These are phyloP conservation scores for Colletotrichum paranaense DNA, from an alignment of 2,329 filamentous ascomycete species.

Conservation along the genomic window DNA sequence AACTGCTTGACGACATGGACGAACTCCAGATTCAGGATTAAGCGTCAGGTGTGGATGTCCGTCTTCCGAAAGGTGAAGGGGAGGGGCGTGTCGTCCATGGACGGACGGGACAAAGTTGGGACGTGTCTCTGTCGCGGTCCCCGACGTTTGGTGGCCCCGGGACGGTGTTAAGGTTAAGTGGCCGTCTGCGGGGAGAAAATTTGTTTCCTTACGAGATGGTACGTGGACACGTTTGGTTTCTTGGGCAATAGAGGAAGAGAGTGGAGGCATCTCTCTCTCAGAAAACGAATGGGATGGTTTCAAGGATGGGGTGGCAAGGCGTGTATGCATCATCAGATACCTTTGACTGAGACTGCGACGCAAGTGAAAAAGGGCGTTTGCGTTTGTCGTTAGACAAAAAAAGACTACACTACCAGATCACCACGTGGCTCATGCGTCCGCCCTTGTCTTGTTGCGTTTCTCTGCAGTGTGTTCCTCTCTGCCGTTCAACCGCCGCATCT, in stretches of 20 bases:
- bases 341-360: constrained; percentile 9
- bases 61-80: not conserved
- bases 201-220: not conserved
- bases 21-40: constrained; percentile 79
- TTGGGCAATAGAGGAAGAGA: not conserved
- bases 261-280: constrained; percentile 7
- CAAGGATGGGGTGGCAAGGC: constrained; percentile 30
- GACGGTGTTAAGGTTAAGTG: constrained; percentile 18
- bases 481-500: not conserved
- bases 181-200: constrained; percentile 23
- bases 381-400: not conserved
- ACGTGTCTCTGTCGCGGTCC: not conserved
- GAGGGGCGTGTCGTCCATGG: not conserved
- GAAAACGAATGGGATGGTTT: constrained; percentile 25
- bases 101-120: not conserved
- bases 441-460: not conserved
- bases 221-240: constrained; percentile 7
- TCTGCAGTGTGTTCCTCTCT: not conserved
- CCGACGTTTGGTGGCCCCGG: constrained; percentile 3
- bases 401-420: constrained; percentile 5
- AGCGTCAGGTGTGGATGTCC: not conserved
- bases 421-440: constrained; percentile 15
- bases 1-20: constrained; percentile 92
- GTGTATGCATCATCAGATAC: constrained; percentile 36
- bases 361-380: constrained; percentile 15